A percentile compares a stretch with the other conserved stretches of the same genome.
Conservation (phyloP, 1,284 basidiomycete genomes). For the Xerocomus tenax region DNA sequence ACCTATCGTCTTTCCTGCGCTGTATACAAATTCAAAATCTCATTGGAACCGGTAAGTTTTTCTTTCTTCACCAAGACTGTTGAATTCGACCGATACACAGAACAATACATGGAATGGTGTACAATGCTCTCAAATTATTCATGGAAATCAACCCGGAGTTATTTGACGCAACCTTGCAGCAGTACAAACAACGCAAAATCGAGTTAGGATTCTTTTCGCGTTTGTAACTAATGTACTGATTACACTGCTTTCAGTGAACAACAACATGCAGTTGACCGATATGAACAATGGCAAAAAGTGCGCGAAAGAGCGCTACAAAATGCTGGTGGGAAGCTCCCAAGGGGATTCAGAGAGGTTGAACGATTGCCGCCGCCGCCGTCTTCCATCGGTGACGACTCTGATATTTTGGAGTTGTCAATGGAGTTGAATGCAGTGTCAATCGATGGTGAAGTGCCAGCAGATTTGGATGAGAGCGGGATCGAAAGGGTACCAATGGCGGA, state of each 20-base stretch:
- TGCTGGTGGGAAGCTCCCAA: constrained; percentile 57
- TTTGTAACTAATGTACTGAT: constrained; percentile 10
- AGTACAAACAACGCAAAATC: constrained; percentile 83
- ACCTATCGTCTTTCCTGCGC: constrained; percentile 95
- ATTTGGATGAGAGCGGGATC: constrained; percentile 74
- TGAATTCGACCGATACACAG: constrained; percentile 36
- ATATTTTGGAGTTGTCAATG: constrained; percentile 78
- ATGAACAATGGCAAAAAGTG: constrained; percentile 78
- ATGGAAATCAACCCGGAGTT: constrained; percentile 98
- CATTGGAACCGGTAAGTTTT: constrained; percentile 91
- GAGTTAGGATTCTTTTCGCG: constrained; percentile 47
- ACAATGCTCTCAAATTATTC: constrained; percentile 95
- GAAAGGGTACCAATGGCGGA: constrained; percentile 85
- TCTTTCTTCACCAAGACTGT: background rate
- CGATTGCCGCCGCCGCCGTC: constrained; percentile 70
- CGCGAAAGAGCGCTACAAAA: constrained; percentile 68
- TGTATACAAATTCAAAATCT: constrained; percentile 93
- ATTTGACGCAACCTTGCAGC: constrained; percentile 90
- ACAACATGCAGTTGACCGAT: constrained; percentile 69
- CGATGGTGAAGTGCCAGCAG: constrained; percentile 61
- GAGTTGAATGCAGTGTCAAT: constrained; percentile 81
- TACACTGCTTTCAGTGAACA: constrained; percentile 53
- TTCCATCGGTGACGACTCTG: constrained; percentile 69
- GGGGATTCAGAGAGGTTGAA: constrained; percentile 55
- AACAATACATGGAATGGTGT: constrained; percentile 98